Conservation (phyloP, 208 protist species). For the Phytomonas serpens region DNA sequence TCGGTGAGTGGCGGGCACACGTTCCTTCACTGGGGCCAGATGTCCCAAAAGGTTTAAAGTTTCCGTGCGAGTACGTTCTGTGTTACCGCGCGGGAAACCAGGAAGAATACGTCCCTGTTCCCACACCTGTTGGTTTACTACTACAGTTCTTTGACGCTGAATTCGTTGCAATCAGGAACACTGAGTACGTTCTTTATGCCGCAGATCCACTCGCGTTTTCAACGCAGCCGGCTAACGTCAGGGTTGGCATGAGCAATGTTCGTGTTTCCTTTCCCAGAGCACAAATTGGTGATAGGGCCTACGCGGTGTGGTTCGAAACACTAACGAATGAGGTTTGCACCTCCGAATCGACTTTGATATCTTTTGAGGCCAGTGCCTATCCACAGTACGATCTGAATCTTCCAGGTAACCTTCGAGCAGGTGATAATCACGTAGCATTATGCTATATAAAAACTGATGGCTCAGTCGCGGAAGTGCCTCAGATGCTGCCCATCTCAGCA, state of each 20-base stretch:
- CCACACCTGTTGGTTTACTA: neutral
- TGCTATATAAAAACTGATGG: constrained; percentile 63
- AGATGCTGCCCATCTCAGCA: constrained; percentile 38
- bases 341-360: constrained; percentile 16
- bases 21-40: constrained; percentile 78
- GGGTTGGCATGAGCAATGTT: constrained; percentile 46
- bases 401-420: constrained; percentile 19
- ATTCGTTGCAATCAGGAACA: constrained; percentile 9
- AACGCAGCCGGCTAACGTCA: constrained; percentile 35
- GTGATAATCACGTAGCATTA: constrained; percentile 36
- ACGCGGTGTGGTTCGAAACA: constrained; percentile 53
- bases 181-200: constrained; percentile 7
- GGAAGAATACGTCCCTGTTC: constrained; percentile 71
- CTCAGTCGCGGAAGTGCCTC: constrained; percentile 80
- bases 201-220: constrained; percentile 49
- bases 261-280: constrained; percentile 45
- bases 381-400: constrained; percentile 56
- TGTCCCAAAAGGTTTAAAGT: constrained; percentile 29
- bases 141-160: neutral
- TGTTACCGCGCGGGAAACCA: constrained; percentile 73
- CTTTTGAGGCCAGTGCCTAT: constrained; percentile 22
- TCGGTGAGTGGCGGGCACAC: constrained; percentile 44
- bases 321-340: constrained; percentile 70
- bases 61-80: constrained; percentile 60
- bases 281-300: constrained; percentile 49